Conservation (phyloP, 768 basidiomycete genomes). For the Boletales sp. region DNA sequence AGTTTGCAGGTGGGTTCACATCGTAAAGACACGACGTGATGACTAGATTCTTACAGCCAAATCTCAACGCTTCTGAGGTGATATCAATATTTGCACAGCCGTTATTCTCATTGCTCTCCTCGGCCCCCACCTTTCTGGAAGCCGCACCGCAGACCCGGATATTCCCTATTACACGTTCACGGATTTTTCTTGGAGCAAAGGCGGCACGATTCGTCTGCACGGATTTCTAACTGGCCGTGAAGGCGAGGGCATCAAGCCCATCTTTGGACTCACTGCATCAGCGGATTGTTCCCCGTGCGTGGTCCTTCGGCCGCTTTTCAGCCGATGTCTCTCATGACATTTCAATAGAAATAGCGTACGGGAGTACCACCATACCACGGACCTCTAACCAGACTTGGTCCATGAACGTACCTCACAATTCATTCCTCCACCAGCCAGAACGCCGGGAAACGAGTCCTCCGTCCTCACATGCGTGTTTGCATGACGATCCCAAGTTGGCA, state of each 20-base stretch:
- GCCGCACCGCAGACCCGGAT: conserved; percentile 46
- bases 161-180: conserved; percentile 58
- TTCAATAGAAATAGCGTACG: conserved; percentile 23
- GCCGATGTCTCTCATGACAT: not conserved
- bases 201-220: conserved; percentile 52
- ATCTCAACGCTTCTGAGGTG: conserved; percentile 78
- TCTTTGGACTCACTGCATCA: conserved; percentile 85
- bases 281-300: conserved; percentile 36
- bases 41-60: conserved; percentile 47
- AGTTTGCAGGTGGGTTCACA: conserved; percentile 51
- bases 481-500: not conserved
- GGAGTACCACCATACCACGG: conserved; percentile 14
- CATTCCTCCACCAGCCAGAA: conserved; percentile 73
- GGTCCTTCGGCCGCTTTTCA: no score
- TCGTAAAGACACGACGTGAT: no score
- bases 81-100: conserved; percentile 83
- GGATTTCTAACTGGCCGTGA: conserved; percentile 85
- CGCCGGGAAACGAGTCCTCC: conserved; percentile 77
- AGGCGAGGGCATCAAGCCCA: conserved; percentile 80
- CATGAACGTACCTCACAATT: conserved; percentile 43
- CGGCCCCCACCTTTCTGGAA: conserved; percentile 56
- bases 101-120: conserved; percentile 64
- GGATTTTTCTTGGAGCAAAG: conserved; percentile 49
- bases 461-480: conserved; percentile 60
- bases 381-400: conserved; percentile 49